Percentiles rank a stretch among this genome's conserved stretches.
Evolutionary conservation across 176 grass and related monocot species (phyloP).

Genomic region (Oryza rufipogon): DNA sequence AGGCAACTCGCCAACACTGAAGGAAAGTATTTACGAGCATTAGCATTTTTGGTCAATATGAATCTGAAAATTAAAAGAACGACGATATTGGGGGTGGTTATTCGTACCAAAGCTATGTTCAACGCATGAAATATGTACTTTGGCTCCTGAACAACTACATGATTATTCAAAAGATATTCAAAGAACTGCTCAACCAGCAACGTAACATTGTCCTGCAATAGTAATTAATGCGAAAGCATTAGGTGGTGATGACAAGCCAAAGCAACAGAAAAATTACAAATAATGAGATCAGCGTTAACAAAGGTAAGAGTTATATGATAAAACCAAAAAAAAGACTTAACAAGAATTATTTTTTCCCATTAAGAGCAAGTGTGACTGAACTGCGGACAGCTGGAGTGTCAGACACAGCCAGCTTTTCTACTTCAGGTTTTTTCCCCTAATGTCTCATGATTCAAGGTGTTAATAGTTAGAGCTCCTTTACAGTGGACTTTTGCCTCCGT

Average conservation of each 20-base stretch:
- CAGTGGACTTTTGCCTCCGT: background rate
- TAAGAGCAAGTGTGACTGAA: background rate
- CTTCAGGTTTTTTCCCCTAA: background rate
- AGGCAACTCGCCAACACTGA: constrained; percentile 88
- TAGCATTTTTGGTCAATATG: constrained; percentile 23
- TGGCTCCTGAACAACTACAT: constrained; percentile 64
- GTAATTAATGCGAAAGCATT: constrained; percentile 18
- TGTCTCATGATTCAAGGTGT: background rate
- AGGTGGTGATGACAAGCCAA: background rate
- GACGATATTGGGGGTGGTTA: background rate
- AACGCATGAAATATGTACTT: constrained; percentile 53
- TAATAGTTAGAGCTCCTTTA: background rate
- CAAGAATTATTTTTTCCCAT: constrained; percentile 1
- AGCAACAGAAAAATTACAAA: constrained; percentile 15
- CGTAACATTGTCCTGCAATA: constrained; percentile 62
- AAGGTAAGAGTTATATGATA: background rate
- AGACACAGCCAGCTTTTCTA: constrained; percentile 19
- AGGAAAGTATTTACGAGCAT: constrained; percentile 35
- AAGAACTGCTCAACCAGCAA: constrained; percentile 49
- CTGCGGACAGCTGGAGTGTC: background rate
- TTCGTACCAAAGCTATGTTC: constrained; percentile 81
- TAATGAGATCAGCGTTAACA: constrained; percentile 2
- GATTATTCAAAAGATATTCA: constrained; percentile 79
- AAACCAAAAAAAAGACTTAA: constrained; percentile 3
- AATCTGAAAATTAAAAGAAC: constrained; percentile 17